Conservation (phyloP, 306 rosid species). For the Cicer pinnatifidum region DNA sequence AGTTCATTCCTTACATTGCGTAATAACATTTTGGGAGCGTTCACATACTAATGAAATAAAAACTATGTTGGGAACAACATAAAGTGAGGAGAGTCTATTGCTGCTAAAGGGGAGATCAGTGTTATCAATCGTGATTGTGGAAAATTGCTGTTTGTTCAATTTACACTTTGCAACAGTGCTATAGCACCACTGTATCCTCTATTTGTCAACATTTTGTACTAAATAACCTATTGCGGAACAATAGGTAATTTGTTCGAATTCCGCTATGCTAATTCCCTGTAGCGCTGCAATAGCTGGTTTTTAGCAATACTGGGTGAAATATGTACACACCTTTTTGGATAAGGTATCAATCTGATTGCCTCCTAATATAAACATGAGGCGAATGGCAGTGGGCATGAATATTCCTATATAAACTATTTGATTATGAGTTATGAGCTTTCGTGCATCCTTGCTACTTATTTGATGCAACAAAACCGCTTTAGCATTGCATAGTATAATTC, state of each 20-base stretch:
- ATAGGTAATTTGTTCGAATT: no score
- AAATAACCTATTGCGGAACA: no score
- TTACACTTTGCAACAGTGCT: no score
- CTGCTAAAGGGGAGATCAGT: background rate
- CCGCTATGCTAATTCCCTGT: no score
- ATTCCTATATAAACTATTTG: constrained; percentile 18
- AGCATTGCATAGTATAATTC: background rate
- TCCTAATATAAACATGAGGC: background rate
- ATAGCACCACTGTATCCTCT: no score
- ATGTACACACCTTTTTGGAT: background rate
- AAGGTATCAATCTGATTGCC: background rate
- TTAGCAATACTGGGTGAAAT: no score
- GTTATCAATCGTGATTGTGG: no score
- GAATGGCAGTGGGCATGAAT: background rate
- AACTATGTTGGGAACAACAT: background rate
- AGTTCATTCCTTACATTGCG: background rate
- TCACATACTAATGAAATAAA: background rate
- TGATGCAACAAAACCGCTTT: constrained; percentile 7
- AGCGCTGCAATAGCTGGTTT: no score
- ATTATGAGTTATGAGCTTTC: background rate
- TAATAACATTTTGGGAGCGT: background rate
- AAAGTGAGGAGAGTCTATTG: background rate
- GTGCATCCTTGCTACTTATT: background rate
- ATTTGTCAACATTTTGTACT: no score
- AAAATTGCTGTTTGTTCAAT: no score